phyloP scores from a whole-genome alignment of 2,329 filamentous ascomycete species.

The Xylaria sp. region DNA sequence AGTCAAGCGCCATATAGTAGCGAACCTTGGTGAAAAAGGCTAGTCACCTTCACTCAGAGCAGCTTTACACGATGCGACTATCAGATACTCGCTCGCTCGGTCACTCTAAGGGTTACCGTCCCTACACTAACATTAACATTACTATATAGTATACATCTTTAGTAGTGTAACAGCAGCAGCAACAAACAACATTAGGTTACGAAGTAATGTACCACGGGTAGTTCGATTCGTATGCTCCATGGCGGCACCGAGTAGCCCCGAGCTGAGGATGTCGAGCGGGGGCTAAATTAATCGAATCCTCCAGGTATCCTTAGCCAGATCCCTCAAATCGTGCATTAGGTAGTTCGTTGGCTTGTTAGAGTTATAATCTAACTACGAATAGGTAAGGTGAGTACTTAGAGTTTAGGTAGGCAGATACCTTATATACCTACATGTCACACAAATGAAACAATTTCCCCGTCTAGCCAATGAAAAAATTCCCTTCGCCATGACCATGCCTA shows the following conservation, averaged over 20 bases:
- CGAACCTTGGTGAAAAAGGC: too few species aligned
- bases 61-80: background rate
- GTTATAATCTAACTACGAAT: background rate
- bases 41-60: too few species aligned
- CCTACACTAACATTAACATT: background rate
- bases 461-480: constrained; percentile 26
- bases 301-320: background rate
- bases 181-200: background rate
- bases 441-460: constrained; percentile 15
- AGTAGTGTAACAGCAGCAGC: too few species aligned
- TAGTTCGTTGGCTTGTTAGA: background rate
- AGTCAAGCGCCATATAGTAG: background rate
- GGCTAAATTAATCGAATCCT: background rate
- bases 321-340: background rate
- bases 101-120: background rate
- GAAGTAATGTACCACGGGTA: background rate
- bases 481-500: constrained; percentile 13
- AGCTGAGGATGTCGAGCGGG: constrained; percentile 1
- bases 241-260: background rate
- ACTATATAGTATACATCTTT: too few species aligned
- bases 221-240: background rate
- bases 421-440: constrained; percentile 10
- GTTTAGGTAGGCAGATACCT: background rate
- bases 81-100: too few species aligned
- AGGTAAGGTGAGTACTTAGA: background rate